Base-by-base conservation (phyloP, 768 basidiomycete species). In the Phaeotremella fagi region DNA sequence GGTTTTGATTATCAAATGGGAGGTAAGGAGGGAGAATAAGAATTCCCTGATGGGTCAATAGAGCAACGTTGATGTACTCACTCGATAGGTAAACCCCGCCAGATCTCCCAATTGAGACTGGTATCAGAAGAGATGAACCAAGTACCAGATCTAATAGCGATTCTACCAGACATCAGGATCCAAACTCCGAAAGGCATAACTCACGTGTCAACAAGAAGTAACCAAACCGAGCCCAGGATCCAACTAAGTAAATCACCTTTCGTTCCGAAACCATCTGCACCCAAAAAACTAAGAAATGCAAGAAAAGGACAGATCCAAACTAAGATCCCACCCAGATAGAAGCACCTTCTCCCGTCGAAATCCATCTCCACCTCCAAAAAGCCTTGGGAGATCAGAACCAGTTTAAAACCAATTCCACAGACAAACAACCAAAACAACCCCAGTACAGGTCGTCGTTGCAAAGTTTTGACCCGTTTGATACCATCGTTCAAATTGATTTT, bases 321-420 rank as follows among this genome's bases (percentile, higher is more conserved):
- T 15, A 73, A 45, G 22, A 71, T 73, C 60, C 66, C 64, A 29
- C 68, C 64, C 18, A 71, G 55, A 57, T 73, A 73, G 54, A 73
- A 73, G 16, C 52, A 56, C 11, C 47, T 29, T 35, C 37, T 55
- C n/a, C 64, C 61, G 7, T 45, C 11, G 24, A 2, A 71, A 3
- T 29, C 47, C 50, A 0, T 56, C 25, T 31, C 48, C n/a, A 26
- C 18, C 18, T 11, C 43, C 16, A 41, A 31, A 15, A 47, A 27
- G 14, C 5, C 20, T 37, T 24, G 12, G 18, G 31, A 35, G 15
- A 7, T 25, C 48, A 23, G 57, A 29, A 7, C 41, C 52, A 44
- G 16, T 33, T 16, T 16, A 64, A 63, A 9, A 59, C 60, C 35
- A 64, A 55, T 27, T 52, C 46, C n/a, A 68, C 61, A 22, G 67